Percentiles rank a stretch among this genome's conserved stretches.
Conservation (phyloP, 352 stramenopile species). For the Phytopythium boreale region DNA sequence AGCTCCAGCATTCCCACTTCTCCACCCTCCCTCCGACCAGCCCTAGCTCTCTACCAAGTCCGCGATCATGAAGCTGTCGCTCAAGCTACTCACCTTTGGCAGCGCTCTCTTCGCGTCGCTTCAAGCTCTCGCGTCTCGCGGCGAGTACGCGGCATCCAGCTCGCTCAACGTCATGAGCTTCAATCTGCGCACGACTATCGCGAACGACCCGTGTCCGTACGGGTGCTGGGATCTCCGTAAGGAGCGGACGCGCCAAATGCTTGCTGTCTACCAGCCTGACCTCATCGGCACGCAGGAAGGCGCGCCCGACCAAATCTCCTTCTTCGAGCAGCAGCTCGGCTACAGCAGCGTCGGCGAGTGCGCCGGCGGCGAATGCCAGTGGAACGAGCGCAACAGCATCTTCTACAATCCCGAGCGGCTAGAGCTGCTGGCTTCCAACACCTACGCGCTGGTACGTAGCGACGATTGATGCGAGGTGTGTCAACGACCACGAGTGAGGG, state of each 20-base stretch:
- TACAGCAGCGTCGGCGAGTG: constrained; percentile 56
- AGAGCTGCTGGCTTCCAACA: constrained; percentile 33
- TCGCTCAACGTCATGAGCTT: constrained; percentile 66
- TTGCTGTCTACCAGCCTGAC: constrained; percentile 47
- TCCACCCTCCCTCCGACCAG: neutral
- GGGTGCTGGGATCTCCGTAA: constrained; percentile 69
- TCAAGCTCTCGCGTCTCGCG: neutral
- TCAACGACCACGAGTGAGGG: neutral
- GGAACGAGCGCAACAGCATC: constrained; percentile 68
- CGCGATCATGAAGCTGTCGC: neutral
- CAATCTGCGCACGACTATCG: constrained; percentile 64
- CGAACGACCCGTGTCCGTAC: constrained; percentile 52
- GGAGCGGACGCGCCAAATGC: constrained; percentile 28
- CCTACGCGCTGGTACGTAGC: constrained; percentile 59
- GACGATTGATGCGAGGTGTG: neutral
- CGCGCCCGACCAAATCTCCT: constrained; percentile 50
- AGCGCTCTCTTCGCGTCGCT: neutral
- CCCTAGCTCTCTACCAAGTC: neutral
- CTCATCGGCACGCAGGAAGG: constrained; percentile 67
- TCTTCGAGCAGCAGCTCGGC: constrained; percentile 38
- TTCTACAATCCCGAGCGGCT: constrained; percentile 52
- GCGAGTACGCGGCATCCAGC: neutral
- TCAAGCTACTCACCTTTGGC: neutral
- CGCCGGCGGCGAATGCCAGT: constrained; percentile 38
- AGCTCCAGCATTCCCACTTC: neutral